Conservation (phyloP, 2,329 filamentous ascomycete genomes). For the Chrysoporthe austroafricana region DNA sequence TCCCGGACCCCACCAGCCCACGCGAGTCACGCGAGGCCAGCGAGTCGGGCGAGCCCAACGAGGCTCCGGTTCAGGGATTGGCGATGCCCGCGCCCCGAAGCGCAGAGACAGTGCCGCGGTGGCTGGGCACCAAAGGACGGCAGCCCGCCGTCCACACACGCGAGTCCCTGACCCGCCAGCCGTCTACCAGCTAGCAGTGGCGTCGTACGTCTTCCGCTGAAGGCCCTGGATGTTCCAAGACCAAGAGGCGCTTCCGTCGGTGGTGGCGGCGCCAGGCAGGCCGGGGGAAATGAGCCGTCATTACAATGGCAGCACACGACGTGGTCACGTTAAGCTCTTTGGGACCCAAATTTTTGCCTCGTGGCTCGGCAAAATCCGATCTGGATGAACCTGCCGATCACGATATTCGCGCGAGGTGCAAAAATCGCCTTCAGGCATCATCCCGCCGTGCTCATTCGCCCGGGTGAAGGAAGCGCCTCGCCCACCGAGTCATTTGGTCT, state of each 20-base stretch:
- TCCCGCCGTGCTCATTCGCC: not conserved
- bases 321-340: not conserved
- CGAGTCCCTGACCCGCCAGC: too few relatives aligned
- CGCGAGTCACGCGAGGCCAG: not conserved
- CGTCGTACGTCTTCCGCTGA: too few relatives aligned
- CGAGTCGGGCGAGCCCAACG: not conserved
- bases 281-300: not conserved
- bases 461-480: not conserved
- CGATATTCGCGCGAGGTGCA: not conserved
- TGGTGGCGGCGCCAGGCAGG: not conserved
- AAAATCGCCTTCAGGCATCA: slow-evolving; percentile 2
- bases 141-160: too few relatives aligned
- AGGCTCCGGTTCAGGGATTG: too few relatives aligned
- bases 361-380: slow-evolving; percentile 11
- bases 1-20: not conserved
- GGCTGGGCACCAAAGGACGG: too few relatives aligned
- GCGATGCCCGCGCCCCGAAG: too few relatives aligned
- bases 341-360: slow-evolving; percentile 6
- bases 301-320: not conserved
- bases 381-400: slow-evolving; percentile 3
- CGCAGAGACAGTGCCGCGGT: not conserved
- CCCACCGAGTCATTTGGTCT: not conserved
- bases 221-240: too few relatives aligned
- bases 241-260: not conserved
- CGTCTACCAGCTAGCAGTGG: too few relatives aligned